Evolutionary conservation across 2,329 filamentous ascomycete genomes (phyloP).

Genomic region (Alternaria infectoria): DNA sequence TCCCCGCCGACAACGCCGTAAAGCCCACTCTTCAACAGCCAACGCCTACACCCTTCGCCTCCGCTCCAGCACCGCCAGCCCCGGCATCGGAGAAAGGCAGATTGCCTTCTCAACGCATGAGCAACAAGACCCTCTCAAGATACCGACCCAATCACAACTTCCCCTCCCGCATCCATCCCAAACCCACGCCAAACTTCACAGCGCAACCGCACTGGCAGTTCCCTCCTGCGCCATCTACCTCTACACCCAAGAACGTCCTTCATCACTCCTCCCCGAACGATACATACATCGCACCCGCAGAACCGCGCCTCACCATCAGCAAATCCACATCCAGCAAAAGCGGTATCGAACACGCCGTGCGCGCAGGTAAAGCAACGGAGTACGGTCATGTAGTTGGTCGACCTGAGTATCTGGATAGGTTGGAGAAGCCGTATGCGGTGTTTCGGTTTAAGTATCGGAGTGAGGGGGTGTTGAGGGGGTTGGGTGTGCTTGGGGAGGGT

Average conservation of each 20-base stretch:
- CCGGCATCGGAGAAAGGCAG: too few species aligned
- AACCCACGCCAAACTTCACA: background rate
- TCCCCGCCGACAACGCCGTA: background rate
- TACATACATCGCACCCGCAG: slow-evolving; percentile 29
- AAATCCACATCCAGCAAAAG: too few species aligned
- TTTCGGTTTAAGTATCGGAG: slow-evolving; percentile 58
- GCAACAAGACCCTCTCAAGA: slow-evolving; percentile 19
- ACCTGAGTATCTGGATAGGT: slow-evolving; percentile 51
- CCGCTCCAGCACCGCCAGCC: too few species aligned
- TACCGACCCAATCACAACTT: slow-evolving; percentile 2
- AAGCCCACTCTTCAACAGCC: background rate
- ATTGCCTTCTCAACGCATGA: slow-evolving; percentile 5
- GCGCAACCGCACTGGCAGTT: slow-evolving; percentile 44
- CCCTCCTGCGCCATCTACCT: slow-evolving; percentile 16
- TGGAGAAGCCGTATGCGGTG: slow-evolving; percentile 50
- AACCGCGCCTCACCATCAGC: slow-evolving; percentile 31
- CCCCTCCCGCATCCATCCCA: background rate
- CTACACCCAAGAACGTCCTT: background rate
- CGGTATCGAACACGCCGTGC: slow-evolving; percentile 40
- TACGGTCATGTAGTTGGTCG: slow-evolving; percentile 48
- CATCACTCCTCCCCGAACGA: background rate
- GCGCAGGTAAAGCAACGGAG: slow-evolving; percentile 41
- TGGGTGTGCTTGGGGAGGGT: slow-evolving; percentile 33
- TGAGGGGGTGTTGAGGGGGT: slow-evolving; percentile 31
- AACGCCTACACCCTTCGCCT: fast-evolving